Evolutionary conservation across 345 rosid species (phyloP).

Genomic region (Microcos paniculata): DNA sequence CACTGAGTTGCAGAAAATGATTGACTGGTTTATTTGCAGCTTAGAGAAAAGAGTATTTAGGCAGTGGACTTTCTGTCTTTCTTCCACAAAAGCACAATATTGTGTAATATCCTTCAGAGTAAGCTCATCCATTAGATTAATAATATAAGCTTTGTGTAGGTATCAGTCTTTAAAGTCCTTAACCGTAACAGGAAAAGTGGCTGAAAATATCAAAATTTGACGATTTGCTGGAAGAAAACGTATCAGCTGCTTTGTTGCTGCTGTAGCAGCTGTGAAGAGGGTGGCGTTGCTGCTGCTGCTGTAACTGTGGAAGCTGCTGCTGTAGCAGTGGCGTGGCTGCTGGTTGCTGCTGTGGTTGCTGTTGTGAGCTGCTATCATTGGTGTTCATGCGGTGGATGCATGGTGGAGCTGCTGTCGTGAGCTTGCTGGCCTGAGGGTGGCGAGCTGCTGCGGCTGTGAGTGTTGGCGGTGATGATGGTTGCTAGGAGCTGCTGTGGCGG

Average conservation of each 20-base stretch:
- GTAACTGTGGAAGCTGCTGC: no score
- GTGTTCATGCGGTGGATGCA: no score
- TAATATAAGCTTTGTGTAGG: conserved; percentile 76
- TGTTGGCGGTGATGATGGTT: no score
- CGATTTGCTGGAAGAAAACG: conserved; percentile 80
- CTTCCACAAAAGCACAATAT: conserved; percentile 98
- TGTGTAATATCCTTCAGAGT: conserved; percentile 97
- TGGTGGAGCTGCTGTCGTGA: no score
- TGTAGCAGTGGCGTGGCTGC: no score
- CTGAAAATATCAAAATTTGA: conserved; percentile 96
- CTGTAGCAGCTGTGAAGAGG: no score
- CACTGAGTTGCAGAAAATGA: conserved; percentile 98
- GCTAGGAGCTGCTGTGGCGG: no score
- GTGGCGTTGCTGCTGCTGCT: no score
- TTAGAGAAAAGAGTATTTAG: conserved; percentile 97
- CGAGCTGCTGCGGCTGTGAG: no score
- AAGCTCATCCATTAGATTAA: conserved; percentile 99
- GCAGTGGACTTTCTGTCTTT: conserved; percentile 99
- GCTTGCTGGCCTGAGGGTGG: no score
- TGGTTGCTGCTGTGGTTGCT: no score
- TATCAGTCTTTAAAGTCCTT: conserved; percentile 96
- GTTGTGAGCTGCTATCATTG: no score
- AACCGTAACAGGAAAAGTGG: conserved; percentile 97
- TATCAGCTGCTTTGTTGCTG: conserved; percentile 90
- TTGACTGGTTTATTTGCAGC: conserved; percentile 99